phyloP scores from a whole-genome alignment of 345 rosid species.

The Corchorus capsularis region DNA sequence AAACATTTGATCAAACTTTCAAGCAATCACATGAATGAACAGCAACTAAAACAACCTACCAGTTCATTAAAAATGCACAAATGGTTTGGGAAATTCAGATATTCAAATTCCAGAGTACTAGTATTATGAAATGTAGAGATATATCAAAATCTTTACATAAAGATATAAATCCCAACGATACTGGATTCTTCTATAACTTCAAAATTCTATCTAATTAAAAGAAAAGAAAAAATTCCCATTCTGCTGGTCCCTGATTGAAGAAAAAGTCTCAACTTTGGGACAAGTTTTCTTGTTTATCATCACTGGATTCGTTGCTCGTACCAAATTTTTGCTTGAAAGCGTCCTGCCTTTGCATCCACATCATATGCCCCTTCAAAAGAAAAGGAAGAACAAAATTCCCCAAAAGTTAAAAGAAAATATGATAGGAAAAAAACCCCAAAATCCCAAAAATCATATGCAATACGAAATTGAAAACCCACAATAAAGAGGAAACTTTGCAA shows the following conservation, averaged over 20 bases:
- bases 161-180: background rate
- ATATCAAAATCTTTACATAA: background rate
- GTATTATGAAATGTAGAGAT: background rate
- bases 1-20: background rate
- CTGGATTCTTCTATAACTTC: background rate
- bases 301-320: constrained; percentile 23
- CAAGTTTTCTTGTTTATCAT: constrained; percentile 26
- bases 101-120: background rate
- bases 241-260: background rate
- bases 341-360: constrained; percentile 90
- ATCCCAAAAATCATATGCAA: background rate
- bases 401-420: background rate
- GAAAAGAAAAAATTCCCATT: background rate
- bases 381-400: background rate
- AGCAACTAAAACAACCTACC: background rate
- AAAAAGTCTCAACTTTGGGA: background rate
- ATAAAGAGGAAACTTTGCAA: background rate
- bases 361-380: constrained; percentile 72
- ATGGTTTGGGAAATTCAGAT: no score
- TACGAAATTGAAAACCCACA: background rate
- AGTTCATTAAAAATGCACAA: no score
- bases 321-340: constrained; percentile 77
- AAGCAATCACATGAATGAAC: background rate
- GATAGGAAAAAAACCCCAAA: background rate
- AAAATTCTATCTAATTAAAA: background rate